Conservation (phyloP, 352 stramenopile species). For the Paralagenidium karlingii region DNA sequence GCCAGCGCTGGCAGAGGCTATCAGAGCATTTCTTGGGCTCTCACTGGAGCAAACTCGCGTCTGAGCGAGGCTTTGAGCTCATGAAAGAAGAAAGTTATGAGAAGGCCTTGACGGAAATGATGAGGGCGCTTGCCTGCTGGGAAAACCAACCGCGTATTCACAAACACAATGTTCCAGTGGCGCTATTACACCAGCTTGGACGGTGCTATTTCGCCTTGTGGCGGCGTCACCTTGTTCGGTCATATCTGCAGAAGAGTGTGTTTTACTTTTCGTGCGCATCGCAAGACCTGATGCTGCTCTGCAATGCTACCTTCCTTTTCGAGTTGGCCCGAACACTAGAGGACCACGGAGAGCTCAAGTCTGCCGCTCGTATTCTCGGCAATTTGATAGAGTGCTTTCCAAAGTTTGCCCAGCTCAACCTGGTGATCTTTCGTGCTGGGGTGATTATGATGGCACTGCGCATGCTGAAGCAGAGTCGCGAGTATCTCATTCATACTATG, state of each 20-base stretch:
- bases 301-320: conserved; percentile 38
- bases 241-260: conserved; percentile 23
- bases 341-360: conserved; percentile 16
- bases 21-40: conserved; percentile 23
- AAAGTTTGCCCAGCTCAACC: conserved; percentile 20
- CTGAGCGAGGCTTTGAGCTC: conserved; percentile 21
- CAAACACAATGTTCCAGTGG: conserved; percentile 6
- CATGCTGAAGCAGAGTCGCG: conserved; percentile 46
- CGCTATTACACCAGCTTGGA: conserved; percentile 26
- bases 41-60: conserved; percentile 19
- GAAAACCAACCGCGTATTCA: conserved; percentile 7
- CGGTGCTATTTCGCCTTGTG: conserved; percentile 25
- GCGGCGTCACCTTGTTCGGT: conserved; percentile 12
- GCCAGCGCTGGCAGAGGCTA: conserved; percentile 29
- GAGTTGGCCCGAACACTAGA: conserved; percentile 43
- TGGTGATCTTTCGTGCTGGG: conserved; percentile 57
- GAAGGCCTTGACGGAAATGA: conserved; percentile 13
- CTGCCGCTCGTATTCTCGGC: conserved; percentile 34
- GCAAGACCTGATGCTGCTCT: conserved; percentile 26
- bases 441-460: conserved; percentile 43
- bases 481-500: conserved; percentile 53
- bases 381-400: conserved; percentile 52
- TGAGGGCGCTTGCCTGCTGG: conserved; percentile 13
- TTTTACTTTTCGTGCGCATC: conserved; percentile 35
- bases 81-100: conserved; percentile 28